phyloP scores from a whole-genome alignment of 208 protist genomes.

The Wallacemonas sp. region DNA sequence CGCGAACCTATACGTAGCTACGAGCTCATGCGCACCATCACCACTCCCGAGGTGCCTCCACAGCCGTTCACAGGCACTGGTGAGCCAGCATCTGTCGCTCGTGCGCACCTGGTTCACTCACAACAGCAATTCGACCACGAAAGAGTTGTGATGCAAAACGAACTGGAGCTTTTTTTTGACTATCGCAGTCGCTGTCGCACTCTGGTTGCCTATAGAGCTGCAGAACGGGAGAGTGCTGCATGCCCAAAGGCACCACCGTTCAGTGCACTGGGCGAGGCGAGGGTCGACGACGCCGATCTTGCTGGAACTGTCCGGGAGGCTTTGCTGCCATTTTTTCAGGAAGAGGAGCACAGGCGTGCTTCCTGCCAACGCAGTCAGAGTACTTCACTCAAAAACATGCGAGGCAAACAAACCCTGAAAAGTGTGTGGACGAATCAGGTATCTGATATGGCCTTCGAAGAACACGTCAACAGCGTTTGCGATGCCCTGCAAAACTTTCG shows the following conservation, averaged over 20 bases:
- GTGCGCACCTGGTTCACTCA: constrained; percentile 26
- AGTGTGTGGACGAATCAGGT: constrained; percentile 61
- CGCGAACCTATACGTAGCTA: constrained; percentile 54
- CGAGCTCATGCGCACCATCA: constrained; percentile 22
- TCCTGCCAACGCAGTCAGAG: not conserved
- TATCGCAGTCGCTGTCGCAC: constrained; percentile 46
- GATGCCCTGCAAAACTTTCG: constrained; percentile 37
- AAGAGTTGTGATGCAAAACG: constrained; percentile 43
- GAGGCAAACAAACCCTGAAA: constrained; percentile 3
- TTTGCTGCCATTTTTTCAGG: constrained; percentile 23
- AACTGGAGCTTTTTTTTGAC: constrained; percentile 52
- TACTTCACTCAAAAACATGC: too few relatives aligned
- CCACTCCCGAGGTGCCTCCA: not conserved
- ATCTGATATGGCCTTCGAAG: constrained; percentile 44
- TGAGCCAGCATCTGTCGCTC: not conserved
- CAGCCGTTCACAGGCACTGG: not conserved
- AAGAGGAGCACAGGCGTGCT: not conserved
- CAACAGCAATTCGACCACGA: constrained; percentile 62
- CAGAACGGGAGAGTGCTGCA: not conserved
- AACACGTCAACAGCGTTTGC: constrained; percentile 33
- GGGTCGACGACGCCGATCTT: not conserved
- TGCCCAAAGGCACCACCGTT: too few relatives aligned
- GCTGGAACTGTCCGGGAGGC: constrained; percentile 7
- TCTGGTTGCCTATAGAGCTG: constrained; percentile 28
- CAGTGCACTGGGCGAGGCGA: not conserved